phyloP scores from a whole-genome alignment of 331 rosid genomes.

The Spiraea crenata region DNA sequence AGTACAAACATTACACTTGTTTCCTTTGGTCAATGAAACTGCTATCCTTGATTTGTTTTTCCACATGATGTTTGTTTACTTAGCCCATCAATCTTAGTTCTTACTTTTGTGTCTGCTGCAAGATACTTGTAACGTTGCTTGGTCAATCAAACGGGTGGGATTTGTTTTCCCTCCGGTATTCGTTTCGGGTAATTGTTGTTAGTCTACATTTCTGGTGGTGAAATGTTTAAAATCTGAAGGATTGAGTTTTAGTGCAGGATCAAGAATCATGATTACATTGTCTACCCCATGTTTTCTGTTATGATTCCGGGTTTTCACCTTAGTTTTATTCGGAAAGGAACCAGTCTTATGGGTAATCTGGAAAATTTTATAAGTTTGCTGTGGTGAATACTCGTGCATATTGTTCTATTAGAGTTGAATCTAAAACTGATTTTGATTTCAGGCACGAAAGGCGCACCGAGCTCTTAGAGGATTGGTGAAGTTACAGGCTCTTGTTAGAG shows the following conservation, averaged over 20 bases:
- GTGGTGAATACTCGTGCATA: not conserved
- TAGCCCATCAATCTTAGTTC: not conserved
- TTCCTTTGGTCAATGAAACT: constrained; percentile 33
- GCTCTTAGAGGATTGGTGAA: constrained; percentile 89
- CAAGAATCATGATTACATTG: not conserved
- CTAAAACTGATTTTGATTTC: constrained; percentile 9
- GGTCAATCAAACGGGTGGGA: constrained; percentile 39
- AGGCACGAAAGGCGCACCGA: constrained; percentile 92
- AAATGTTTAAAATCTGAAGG: constrained; percentile 21
- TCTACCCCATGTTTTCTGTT: not conserved
- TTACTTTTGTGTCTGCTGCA: constrained; percentile 23
- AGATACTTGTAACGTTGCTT: constrained; percentile 32
- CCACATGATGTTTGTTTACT: constrained; percentile 20
- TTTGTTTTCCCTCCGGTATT: constrained; percentile 20
- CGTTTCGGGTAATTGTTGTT: not conserved
- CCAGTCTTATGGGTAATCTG: no score
- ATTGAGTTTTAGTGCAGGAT: not conserved
- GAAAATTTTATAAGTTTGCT: not conserved
- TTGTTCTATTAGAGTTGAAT: not conserved
- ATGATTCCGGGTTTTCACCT: not conserved
- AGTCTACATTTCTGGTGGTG: constrained; percentile 1
- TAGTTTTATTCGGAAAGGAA: not conserved
- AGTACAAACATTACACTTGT: constrained; percentile 28
- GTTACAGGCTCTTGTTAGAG: constrained; percentile 91
- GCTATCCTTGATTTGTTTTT: constrained; percentile 14